Conservation (phyloP, 2,329 filamentous ascomycete genomes). For the Cytospora chrysosperma region DNA sequence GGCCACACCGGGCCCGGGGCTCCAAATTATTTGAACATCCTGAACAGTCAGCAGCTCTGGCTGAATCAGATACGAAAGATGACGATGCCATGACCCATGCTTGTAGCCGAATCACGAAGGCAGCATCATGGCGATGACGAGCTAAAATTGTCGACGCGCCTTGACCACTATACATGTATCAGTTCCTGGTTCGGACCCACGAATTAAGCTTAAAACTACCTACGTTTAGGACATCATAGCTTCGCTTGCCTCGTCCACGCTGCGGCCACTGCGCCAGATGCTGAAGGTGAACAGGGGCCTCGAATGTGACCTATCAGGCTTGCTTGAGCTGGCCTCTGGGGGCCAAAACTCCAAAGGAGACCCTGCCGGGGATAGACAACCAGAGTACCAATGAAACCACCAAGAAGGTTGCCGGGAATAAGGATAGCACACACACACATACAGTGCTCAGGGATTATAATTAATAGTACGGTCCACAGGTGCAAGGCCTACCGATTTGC, state of each 20-base stretch:
- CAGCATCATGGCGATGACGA: background rate
- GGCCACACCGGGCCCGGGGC: background rate
- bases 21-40: too few relatives aligned
- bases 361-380: too few relatives aligned
- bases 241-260: background rate
- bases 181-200: too few relatives aligned
- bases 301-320: background rate
- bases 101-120: background rate
- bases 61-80: background rate
- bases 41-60: background rate
- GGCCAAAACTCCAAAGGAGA: too few relatives aligned
- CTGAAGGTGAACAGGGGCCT: background rate
- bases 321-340: background rate
- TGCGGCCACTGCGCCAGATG: background rate
- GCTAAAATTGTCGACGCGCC: background rate
- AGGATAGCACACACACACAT: too few relatives aligned
- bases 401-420: too few relatives aligned
- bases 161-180: background rate
- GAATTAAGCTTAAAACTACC: background rate
- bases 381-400: too few relatives aligned
- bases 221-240: background rate
- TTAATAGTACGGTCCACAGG: too few relatives aligned
- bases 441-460: too few relatives aligned
- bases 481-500: too few relatives aligned
- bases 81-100: background rate